phyloP scores from a whole-genome alignment of 2,329 filamentous ascomycete species.

The Penicillium sp. region DNA sequence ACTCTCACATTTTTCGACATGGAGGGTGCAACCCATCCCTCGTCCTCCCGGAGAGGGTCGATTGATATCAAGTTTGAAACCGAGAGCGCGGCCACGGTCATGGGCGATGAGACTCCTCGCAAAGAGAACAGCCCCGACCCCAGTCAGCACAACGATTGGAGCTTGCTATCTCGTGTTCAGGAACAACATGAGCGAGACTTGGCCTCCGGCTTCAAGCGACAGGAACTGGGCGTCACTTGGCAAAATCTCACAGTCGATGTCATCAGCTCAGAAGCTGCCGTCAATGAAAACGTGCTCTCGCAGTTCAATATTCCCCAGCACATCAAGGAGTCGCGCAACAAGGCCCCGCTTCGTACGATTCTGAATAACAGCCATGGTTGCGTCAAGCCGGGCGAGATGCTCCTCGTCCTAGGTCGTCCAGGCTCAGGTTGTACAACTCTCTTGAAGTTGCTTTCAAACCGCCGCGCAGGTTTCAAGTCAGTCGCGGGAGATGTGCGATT shows the following conservation, averaged over 20 bases:
- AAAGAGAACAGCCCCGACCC: slow-evolving; percentile 9
- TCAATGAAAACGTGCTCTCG: slow-evolving; percentile 64
- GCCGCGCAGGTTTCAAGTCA: slow-evolving; percentile 56
- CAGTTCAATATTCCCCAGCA: slow-evolving; percentile 57
- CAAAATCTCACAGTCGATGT: slow-evolving; percentile 63
- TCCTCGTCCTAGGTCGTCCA: slow-evolving; percentile 66
- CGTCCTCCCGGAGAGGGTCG: slow-evolving; percentile 4
- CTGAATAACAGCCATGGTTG: slow-evolving; percentile 65
- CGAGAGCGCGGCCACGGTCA: slow-evolving; percentile 28
- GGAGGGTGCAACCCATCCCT: slow-evolving; percentile 6
- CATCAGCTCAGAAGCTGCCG: slow-evolving; percentile 58
- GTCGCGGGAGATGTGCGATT: slow-evolving; percentile 60
- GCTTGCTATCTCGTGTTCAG: slow-evolving; percentile 50
- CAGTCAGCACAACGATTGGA: slow-evolving; percentile 48
- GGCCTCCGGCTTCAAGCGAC: slow-evolving; percentile 48
- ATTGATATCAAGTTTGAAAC: slow-evolving; percentile 23
- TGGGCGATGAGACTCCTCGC: slow-evolving; percentile 23
- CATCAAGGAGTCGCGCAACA: slow-evolving; percentile 53
- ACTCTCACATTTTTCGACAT: slow-evolving; percentile 1
- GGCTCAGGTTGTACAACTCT: slow-evolving; percentile 70
- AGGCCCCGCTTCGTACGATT: slow-evolving; percentile 62
- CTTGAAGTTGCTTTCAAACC: slow-evolving; percentile 67
- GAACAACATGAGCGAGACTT: slow-evolving; percentile 45
- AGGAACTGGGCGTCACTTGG: slow-evolving; percentile 64
- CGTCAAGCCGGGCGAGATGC: slow-evolving; percentile 70